phyloP scores from a whole-genome alignment of 805 yeast species.

The Helenozyma baotianmanensis region DNA sequence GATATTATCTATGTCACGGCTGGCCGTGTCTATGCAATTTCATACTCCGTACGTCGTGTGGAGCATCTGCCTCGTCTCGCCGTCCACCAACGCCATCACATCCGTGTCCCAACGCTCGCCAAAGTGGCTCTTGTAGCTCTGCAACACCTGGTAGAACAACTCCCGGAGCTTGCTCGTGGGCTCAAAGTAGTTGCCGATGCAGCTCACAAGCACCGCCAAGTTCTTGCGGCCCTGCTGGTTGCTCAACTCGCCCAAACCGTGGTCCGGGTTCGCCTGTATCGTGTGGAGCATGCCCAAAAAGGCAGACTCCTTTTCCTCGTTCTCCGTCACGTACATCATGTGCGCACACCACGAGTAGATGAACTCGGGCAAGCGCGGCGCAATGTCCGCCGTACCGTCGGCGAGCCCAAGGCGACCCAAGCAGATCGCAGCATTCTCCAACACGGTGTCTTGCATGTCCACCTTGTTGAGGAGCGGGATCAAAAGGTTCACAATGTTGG shows the following conservation, averaged over 20 bases:
- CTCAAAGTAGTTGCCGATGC: slow-evolving; percentile 51
- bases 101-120: slow-evolving; percentile 39
- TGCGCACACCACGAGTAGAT: slow-evolving; percentile 67
- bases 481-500: slow-evolving; percentile 50
- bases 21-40: too few relatives aligned
- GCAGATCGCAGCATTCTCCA: slow-evolving; percentile 87
- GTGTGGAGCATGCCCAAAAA: slow-evolving; percentile 78
- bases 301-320: slow-evolving; percentile 85
- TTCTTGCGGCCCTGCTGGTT: slow-evolving; percentile 43
- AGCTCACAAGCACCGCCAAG: slow-evolving; percentile 51
- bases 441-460: slow-evolving; percentile 56
- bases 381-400: slow-evolving; percentile 50
- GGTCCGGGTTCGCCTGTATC: slow-evolving; percentile 59
- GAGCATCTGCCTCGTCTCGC: slow-evolving; percentile 19
- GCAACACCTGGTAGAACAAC: slow-evolving; percentile 41
- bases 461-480: slow-evolving; percentile 54
- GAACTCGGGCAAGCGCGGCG: slow-evolving; percentile 55
- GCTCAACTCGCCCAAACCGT: slow-evolving; percentile 46
- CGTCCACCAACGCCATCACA: slow-evolving; percentile 29
- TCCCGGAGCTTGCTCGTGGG: slow-evolving; percentile 46
- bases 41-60: slow-evolving; percentile 11
- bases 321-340: slow-evolving; percentile 64
- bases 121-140: slow-evolving; percentile 43
- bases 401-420: slow-evolving; percentile 76
- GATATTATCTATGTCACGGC: too few relatives aligned